These are phyloP conservation scores for Adansonia gregorii DNA, from an alignment of 441 rosid species.

Conservation along the genomic window DNA sequence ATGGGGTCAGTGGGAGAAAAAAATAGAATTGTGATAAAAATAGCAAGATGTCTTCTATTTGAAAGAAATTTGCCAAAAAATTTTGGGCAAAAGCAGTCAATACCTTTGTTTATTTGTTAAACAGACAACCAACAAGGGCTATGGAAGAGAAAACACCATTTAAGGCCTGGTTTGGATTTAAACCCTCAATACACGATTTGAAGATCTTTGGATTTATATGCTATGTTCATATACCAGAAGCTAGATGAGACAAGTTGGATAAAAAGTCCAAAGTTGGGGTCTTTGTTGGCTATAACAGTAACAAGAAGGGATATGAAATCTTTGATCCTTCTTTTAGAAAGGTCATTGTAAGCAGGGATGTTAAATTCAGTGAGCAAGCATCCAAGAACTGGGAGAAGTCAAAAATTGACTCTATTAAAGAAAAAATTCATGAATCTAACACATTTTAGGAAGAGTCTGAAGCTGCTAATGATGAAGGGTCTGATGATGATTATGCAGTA, in stretches of 20 bases:
- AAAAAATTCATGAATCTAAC: no score
- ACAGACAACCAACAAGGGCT: no score
- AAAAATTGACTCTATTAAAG: no score
- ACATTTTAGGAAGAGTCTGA: neutral
- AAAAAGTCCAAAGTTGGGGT: fast-evolving
- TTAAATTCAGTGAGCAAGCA: no score
- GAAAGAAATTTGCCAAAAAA: no score
- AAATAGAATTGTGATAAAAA: neutral
- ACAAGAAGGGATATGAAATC: no score
- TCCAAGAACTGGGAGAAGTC: no score
- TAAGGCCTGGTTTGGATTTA: neutral
- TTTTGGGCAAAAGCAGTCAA: neutral
- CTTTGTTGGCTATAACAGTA: neutral
- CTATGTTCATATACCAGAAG: neutral
- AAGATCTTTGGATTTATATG: neutral
- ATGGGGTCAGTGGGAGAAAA: neutral
- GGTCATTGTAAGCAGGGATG: neutral
- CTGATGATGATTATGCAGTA: no score
- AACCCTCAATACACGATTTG: neutral
- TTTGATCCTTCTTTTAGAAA: neutral
- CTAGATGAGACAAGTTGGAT: neutral
- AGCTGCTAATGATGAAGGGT: no score
- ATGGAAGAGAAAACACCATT: neutral
- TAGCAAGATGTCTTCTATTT: neutral
- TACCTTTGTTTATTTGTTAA: neutral